Base-by-base conservation (phyloP, 768 basidiomycete species). In the Lentinus brumalis region DNA sequence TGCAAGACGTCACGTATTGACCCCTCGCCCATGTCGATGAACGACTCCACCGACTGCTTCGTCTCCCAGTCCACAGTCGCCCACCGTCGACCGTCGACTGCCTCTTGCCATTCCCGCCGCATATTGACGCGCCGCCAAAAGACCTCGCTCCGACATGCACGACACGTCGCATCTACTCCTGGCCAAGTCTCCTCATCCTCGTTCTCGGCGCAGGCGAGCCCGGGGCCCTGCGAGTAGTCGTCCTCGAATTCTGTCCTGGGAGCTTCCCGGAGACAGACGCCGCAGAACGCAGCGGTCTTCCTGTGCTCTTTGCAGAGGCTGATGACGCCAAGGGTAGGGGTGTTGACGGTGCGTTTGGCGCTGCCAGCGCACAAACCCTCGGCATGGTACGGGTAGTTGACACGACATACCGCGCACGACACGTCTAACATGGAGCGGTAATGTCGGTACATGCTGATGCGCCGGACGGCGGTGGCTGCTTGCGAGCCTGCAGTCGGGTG, bases 141-240 rank as follows among this genome's bases (percentile, higher is more conserved):
- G 77, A 81, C 83, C 70, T 92, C 89, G 2, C 69, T 70, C 39
- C 90, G 81, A 70, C 91, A 92, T 49, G 73, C 74, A 42, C 84
- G 80, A 70, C 90, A 92, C 8, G 90, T 91, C 1, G 87, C 78
- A 32, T 86, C 83, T 11, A 88, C 79, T 6, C 78, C 78, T 0
- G 86, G 84, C 81, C 86, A 91, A 0, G 83, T 81, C 12, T 86
- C 83, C 16, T 85, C 81, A 71, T 92, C 90, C 61, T 90, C 89
- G 67, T 91, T 91, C 67, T 89, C 88, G 4, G 82, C 74, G 60
- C 84, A 82, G 32, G 78, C 81, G 11, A 85, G 78, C 16, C 74
- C 59, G 16, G 68, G 58, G 26, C 69, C 69, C 26, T 75, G 66
- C 30, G 70, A 53, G 18, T 72, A 73, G 14, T 74, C 74, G 8